Conservation (phyloP, 768 basidiomycete species). For the Agaricus bisporus region DNA sequence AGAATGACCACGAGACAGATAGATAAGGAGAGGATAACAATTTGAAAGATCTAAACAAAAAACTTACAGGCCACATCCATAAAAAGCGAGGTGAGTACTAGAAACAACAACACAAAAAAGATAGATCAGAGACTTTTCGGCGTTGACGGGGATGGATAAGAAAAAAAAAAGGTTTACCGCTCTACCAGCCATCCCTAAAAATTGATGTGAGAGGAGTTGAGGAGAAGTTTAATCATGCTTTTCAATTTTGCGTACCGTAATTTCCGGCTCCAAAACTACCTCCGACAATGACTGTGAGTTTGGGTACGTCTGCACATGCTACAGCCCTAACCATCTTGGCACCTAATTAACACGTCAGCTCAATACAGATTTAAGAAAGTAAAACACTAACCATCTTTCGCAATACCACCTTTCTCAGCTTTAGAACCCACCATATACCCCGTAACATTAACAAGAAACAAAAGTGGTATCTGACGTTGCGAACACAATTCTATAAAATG, state of each 20-base stretch:
- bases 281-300: conserved; percentile 88
- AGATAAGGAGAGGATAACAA: not conserved
- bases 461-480: conserved; percentile 80
- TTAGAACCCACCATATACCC: conserved; percentile 98
- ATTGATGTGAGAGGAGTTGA: not conserved
- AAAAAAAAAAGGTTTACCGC: conserved; percentile 46
- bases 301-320: conserved; percentile 90
- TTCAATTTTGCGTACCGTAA: conserved; percentile 76
- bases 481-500: conserved; percentile 95
- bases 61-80: conserved; percentile 95
- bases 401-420: conserved; percentile 90
- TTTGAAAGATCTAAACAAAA: not conserved
- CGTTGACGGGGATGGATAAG: not conserved
- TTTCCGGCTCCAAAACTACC: conserved; percentile 95
- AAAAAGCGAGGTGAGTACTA: conserved; percentile 92
- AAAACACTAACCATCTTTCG: conserved; percentile 72
- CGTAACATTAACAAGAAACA: conserved; percentile 96
- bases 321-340: conserved; percentile 98
- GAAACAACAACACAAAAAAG: not conserved
- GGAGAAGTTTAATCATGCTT: not conserved
- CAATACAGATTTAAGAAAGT: not conserved
- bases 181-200: conserved; percentile 90
- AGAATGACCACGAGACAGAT: not conserved
- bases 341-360: conserved; percentile 26
- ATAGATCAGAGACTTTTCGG: not conserved